These are phyloP conservation scores for Phytopythium montanum DNA, from an alignment of 352 stramenopile genomes.

Conservation along the genomic window DNA sequence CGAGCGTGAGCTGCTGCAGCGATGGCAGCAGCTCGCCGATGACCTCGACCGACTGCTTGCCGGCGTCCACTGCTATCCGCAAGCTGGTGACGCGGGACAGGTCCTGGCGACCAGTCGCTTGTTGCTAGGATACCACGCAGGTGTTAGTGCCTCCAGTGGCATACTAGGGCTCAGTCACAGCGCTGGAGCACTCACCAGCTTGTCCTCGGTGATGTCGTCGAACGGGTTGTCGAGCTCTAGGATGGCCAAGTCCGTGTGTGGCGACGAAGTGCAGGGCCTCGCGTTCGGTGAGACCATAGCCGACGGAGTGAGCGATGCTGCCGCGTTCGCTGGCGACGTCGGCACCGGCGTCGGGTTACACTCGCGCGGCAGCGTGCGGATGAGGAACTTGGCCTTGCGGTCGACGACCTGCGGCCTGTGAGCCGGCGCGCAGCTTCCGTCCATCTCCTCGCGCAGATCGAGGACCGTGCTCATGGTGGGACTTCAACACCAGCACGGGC, in stretches of 20 bases:
- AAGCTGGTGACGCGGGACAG: conserved; percentile 51
- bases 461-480: conserved; percentile 29
- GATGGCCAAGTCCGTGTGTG: conserved; percentile 14
- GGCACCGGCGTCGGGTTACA: conserved; percentile 66
- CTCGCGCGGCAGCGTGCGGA: conserved; percentile 62
- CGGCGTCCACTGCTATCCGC: conserved; percentile 67
- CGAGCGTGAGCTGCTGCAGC: conserved; percentile 59
- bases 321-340: not conserved
- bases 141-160: not conserved
- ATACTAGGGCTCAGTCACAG: not conserved
- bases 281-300: conserved; percentile 18
- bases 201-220: conserved; percentile 75
- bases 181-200: conserved; percentile 34
- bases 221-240: conserved; percentile 61
- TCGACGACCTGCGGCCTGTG: conserved; percentile 7
- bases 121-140: conserved; percentile 26
- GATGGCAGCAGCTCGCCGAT: conserved; percentile 77
- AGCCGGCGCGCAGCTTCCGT: conserved; percentile 8
- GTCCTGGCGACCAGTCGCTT: conserved; percentile 57
- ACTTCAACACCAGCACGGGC: not conserved
- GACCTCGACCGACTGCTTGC: conserved; percentile 77
- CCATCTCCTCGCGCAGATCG: conserved; percentile 58
- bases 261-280: conserved; percentile 1
- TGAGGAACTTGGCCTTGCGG: conserved; percentile 57
- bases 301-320: conserved; percentile 3